phyloP scores from a whole-genome alignment of 495 filamentous ascomycete species.

The Penicillium herquei region DNA sequence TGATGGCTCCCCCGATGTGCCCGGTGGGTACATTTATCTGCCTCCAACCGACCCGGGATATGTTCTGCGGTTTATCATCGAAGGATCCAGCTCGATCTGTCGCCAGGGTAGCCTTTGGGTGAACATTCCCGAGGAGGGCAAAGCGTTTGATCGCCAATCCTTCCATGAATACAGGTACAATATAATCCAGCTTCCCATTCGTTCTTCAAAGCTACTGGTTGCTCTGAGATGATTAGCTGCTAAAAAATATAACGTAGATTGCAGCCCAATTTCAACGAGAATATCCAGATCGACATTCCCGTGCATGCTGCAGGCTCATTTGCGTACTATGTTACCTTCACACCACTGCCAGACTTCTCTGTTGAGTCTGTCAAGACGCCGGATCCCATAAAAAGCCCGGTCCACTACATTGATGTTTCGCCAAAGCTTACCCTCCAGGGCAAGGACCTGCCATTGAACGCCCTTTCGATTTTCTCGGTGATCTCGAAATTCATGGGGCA shows the following conservation, averaged over 20 bases:
- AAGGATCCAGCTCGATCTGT: conserved; percentile 95
- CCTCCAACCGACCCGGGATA: conserved; percentile 70
- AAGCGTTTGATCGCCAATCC: conserved; percentile 68
- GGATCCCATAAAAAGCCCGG: conserved; percentile 62
- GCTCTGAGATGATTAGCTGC: conserved; percentile 5
- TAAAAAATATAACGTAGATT: conserved; percentile 56
- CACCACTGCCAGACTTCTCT: conserved; percentile 77
- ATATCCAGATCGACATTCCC: conserved; percentile 82
- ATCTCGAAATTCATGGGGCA: conserved; percentile 98
- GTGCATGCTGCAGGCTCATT: conserved; percentile 85
- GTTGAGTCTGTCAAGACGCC: conserved; percentile 49
- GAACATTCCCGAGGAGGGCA: conserved; percentile 79
- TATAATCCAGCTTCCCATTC: background rate
- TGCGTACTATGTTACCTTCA: conserved; percentile 92
- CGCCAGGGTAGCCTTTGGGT: conserved; percentile 92
- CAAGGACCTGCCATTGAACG: conserved; percentile 70
- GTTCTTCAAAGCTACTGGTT: too few species aligned
- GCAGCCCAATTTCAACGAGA: conserved; percentile 86
- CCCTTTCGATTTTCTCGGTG: conserved; percentile 88
- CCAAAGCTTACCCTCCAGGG: conserved; percentile 74
- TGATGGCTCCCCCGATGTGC: conserved; percentile 84
- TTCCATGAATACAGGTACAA: conserved; percentile 84
- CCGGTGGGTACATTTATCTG: conserved; percentile 87
- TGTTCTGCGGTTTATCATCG: conserved; percentile 84
- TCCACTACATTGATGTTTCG: conserved; percentile 90